Evolutionary conservation across 306 rosid genomes (phyloP), one percentile per base, ranked within the genome.

Genomic region (Citrullus mucosospermus): DNA sequence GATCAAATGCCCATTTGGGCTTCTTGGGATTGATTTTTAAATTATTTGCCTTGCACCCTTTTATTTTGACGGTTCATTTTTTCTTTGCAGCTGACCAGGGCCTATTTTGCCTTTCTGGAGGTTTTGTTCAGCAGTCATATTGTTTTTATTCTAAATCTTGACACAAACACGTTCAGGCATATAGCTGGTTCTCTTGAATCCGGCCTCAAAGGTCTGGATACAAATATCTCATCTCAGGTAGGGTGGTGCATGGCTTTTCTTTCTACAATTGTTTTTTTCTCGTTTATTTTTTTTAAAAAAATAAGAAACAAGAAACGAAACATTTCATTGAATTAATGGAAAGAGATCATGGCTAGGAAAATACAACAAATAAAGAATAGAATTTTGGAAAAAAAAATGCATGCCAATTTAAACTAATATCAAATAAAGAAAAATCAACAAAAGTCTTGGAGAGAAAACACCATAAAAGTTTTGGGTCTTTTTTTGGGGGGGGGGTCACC

Each of bases 121-220:
- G 96, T 96, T 87, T 76, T 96, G 79, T 92, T 91, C 91, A 91
- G 82, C 87, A 88, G 96, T 88, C 98, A 96, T 82, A 83, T 96
- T 60, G 84, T 86, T 79, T 88, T 87, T 84, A 82, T 92, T 81
- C 81, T 92, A 86, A 96, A 93, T 87, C 79, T 92, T 79, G 99
- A 88, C 78, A 84, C 90, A 65, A 91, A 80, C 87, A 96, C 99
- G 73, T 96, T 96, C 76, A 86, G 86, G 88, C 99, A 92, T 83
- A 78, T 96, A 54, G 97, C 91, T 83, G 91, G 96, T 65, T 96
- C 99, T 82, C 97, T 96, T 80, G 99, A 92, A 88, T 92, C 99
- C 61, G 99, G 99, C 72, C 97, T 96, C 38, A 96, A 96, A 86
- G 99, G 99, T 82, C 85, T 96, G 80, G 99, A 96, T 85, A 83